Evolutionary conservation across 1,139 yeast genomes (phyloP), one percentile per base, ranked within the genome.

Genomic region (Diutina rugosa): DNA sequence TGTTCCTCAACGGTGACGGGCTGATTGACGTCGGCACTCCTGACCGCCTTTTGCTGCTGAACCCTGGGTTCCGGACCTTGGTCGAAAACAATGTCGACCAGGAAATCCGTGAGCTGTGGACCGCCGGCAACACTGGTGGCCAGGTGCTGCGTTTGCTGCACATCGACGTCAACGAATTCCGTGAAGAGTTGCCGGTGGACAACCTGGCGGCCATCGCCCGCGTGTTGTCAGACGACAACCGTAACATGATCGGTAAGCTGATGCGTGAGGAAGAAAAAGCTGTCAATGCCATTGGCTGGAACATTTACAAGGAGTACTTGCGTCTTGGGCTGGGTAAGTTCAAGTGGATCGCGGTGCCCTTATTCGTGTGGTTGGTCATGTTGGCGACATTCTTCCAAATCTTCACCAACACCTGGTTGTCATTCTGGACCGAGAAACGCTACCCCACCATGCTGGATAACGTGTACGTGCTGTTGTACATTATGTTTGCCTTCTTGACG

Each of bases 291-390:
- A 62, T 65, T 46, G 56, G 59, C 7, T 51, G 58, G 41, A 45
- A 55, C 29, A 64, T 64, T 4, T 79, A 63, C 58, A 53, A 47
- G 4, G 58, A 60, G 45, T 65, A 64, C 55, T 47, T 61, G n/a
- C 10, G 21, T 18, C 32, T 49, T 28, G 53, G 53, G 18, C 53
- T 49, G 53, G 53, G 53, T 2, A 12, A 7, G 21, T 49, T 49
- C n/a, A 38, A 38, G 18, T 30, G 41, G 53, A 14, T 30, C 8
- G 53, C 53, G 6, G 53, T 49, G 53, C 53, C 53, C n/a, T 6
- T 49, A 3, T 49, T 49, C 28, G 3, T 49, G 8, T 7, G 32
- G 12, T 49, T 49, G 53, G 32, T 32, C 12, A 38, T 38, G 53
- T 18, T 49, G 2, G 53, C 53, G 12, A 49, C 53, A 14, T 49